Evolutionary conservation across 2,329 filamentous ascomycete species (phyloP).

Genomic region (Fusarium scirpi): DNA sequence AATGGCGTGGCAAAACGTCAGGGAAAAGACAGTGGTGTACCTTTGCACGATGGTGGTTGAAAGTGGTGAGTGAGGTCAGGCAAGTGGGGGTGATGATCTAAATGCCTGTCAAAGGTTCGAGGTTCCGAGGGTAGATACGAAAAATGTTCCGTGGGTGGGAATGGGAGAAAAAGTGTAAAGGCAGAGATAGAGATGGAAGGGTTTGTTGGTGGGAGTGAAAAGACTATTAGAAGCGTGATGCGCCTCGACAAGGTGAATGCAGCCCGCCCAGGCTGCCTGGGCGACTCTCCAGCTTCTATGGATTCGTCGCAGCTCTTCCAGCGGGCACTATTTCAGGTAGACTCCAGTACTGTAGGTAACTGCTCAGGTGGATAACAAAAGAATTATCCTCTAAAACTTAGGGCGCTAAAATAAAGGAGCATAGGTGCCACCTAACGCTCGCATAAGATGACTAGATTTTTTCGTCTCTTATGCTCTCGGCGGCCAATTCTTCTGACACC

Average conservation of each 20-base stretch:
- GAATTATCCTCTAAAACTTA: too few relatives aligned
- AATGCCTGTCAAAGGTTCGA: slow-evolving; percentile 13
- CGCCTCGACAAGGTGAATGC: slow-evolving; percentile 33
- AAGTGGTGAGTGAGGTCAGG: slow-evolving; percentile 6
- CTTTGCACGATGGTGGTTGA: slow-evolving; percentile 23
- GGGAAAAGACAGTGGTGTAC: slow-evolving; percentile 12
- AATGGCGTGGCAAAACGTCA: slow-evolving; percentile 24
- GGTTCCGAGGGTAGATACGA: neutral
- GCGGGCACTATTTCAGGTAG: neutral
- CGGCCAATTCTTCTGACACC: too few relatives aligned
- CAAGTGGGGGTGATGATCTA: slow-evolving; percentile 27
- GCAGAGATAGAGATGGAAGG: slow-evolving; percentile 6
- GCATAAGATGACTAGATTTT: too few relatives aligned
- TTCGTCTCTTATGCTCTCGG: too few relatives aligned
- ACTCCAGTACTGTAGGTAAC: neutral
- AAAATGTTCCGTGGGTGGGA: neutral
- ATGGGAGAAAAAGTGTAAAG: neutral
- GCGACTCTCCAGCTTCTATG: neutral
- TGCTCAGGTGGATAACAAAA: too few relatives aligned
- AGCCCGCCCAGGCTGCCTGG: slow-evolving; percentile 16
- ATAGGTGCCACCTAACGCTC: too few relatives aligned
- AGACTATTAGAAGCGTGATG: slow-evolving; percentile 36
- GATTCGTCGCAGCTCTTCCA: slow-evolving; percentile 1
- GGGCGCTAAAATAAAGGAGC: too few relatives aligned
- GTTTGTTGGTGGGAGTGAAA: slow-evolving; percentile 31